Evolutionary conservation across 306 rosid species (phyloP), one percentile per base, ranked within the genome.

Genomic region (Cucurbita ficifolia): DNA sequence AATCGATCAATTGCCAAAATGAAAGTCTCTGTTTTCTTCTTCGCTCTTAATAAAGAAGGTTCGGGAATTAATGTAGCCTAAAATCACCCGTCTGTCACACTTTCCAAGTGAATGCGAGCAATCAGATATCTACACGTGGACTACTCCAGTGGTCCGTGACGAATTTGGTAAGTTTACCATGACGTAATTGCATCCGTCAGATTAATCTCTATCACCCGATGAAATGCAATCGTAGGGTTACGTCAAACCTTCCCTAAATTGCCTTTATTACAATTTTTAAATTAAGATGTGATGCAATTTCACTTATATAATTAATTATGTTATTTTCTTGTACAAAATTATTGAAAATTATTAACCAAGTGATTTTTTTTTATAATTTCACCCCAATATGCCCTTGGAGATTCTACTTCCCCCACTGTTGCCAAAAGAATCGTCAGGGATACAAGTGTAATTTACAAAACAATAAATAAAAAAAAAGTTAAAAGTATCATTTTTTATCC

Each of bases 181-280:
- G 72, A 65, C 72, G 72, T 65, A 65, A 45, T 45, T 22, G 54
- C 72, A 45, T 12, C 72, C 72, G 72, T 67, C 72, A 67, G 72
- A 45, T 43, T 45, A 45, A n/a, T 64, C 29, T 35, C 16, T 2
- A 2, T 12, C 36, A 24, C 14, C 13, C 24, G 39, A 22, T 59
- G 3, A 13, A 35, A 7, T 60, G 67, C 2, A 11, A 10, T 22
- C 38, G 17, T 22, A 22, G 60, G 33, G 2, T 54, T 8, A 42
- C 62, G n/a, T 22, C 36, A 57, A 57, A 57, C 39, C 63, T 2
- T 12, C 39, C 2, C 40, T 10, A 24, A 1, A 49, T 49, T 14
- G 8, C 7, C 18, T 5, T 49, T 16, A 13, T 13, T 0, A 8
- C 14, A 16, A 43, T 8, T 43, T 43, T 43, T 43, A 29, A 39